These are phyloP conservation scores for Pontederia paniculata DNA, from an alignment of 176 grass and related monocot species.

Conservation along the genomic window DNA sequence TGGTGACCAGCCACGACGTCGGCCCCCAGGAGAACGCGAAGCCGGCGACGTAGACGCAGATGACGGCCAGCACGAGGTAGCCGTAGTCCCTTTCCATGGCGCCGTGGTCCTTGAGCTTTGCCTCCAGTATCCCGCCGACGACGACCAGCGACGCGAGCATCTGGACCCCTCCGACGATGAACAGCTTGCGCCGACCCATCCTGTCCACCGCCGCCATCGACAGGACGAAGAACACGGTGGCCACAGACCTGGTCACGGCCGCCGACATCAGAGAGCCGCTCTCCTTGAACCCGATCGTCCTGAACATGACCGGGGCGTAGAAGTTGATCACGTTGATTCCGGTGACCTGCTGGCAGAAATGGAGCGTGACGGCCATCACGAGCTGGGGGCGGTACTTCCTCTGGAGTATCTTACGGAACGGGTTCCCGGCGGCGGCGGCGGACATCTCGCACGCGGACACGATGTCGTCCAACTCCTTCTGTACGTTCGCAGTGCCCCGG, in stretches of 20 bases:
- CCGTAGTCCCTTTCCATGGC: neutral
- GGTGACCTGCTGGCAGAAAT: slow-evolving; percentile 54
- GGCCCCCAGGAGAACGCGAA: slow-evolving; percentile 7
- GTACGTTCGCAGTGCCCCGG: slow-evolving; percentile 44
- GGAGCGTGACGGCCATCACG: slow-evolving; percentile 29
- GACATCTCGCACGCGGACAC: slow-evolving; percentile 43
- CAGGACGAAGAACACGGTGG: neutral
- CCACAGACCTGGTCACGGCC: slow-evolving; percentile 27
- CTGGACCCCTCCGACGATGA: neutral
- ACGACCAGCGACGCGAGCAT: neutral
- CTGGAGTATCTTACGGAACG: slow-evolving; percentile 42
- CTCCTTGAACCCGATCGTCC: slow-evolving; percentile 46
- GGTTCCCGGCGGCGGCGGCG: slow-evolving; percentile 16
- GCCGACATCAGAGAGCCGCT: slow-evolving; percentile 46
- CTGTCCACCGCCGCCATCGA: slow-evolving; percentile 24
- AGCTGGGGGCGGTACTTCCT: slow-evolving; percentile 49
- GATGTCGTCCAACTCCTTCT: slow-evolving; percentile 69
- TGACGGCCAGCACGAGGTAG: neutral
- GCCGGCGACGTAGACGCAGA: neutral
- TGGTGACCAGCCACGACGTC: slow-evolving; percentile 1
- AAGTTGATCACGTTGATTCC: slow-evolving; percentile 58
- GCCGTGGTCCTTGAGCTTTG: neutral
- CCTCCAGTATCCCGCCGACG: neutral
- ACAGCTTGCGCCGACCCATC: slow-evolving; percentile 1
- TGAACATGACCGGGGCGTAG: slow-evolving; percentile 60